Evolutionary conservation across 2,329 filamentous ascomycete genomes (phyloP), one percentile per base, ranked within the genome.

Genomic region (Lasiodiplodia sp.): DNA sequence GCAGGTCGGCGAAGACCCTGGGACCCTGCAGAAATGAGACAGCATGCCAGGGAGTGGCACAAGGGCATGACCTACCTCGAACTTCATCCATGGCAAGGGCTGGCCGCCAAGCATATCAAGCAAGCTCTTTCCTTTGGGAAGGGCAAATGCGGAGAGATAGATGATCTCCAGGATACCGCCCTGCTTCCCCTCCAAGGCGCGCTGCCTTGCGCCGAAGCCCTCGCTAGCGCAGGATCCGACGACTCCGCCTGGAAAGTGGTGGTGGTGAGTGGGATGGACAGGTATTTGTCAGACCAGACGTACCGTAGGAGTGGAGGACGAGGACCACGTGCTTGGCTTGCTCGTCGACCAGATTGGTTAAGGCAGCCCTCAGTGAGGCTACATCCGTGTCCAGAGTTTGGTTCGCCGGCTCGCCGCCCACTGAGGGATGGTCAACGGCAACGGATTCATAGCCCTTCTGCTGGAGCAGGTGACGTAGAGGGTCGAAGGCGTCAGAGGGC

Each of bases 201-300:
- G 65, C 55, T 67, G 53, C 53, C 52, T 53, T 10, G 47, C 40
- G 31, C 65, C 65, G 16, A 67, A 52, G 21, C 65, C 65, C 53
- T 67, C 55, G 31, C 65, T 67, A 31, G 65, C 65, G 44, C 65
- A 67, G 12, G 65, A 60, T 37, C 65, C 65, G 23, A 67, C 65
- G 23, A 67, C 55, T 14, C 65, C 65, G 55, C 65, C 60, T 64
- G 23, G 8, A 21, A 23, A 28, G 16, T 52, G n/a, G 3, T 38
- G 25, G 40, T 64, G 25, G 40, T 64, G n/a, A 64, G 44, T 28
- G 58, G 18, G 28, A 47, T 21, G 60, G 11, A 18, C 28, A 14
- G 25, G 18, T 4, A 49, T 63, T 47, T 18, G 21, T 11, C 28
- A 37, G 25, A 8, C 37, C 21, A 31, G 28, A 37, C 60, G 28